Base-by-base conservation (phyloP, 1,284 basidiomycete genomes). In the Tranzscheliella williamsii region DNA sequence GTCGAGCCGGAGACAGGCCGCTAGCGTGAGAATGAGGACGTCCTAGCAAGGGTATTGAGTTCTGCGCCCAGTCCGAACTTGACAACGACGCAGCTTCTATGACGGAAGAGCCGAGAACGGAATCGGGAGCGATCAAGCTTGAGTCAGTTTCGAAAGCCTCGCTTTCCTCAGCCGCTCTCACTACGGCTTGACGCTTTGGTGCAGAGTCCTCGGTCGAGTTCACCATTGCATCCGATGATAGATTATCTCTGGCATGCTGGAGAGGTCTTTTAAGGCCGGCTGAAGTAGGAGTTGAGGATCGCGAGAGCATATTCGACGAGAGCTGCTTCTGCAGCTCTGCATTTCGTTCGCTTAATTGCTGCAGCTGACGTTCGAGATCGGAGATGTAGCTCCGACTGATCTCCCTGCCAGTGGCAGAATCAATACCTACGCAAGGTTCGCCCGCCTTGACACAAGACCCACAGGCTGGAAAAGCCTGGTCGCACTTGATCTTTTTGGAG, bases 401-500 rank as follows among this genome's bases (percentile, higher is more conserved):
- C 47, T 64, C 61, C 12, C 61, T 38, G 7, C 61, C 61, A 3
- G 61, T 64, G 18, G 61, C 61, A 16, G 61, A 58, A 35, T 64
- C 61, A 31, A 64, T 55, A 4, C 61, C 61, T 4, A 64, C 55
- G 24, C 61, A 64, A 12, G 47, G 51, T 38, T 64, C 61, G 21
- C 51, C 46, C 0, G 61, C 61, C 26, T 64, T 64, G 61, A 64
- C 55, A 24, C 61, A 64, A 5, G 61, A 58, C 29, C 61, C 61
- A 18, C 61, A 64, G 12, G 61, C 55, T 16, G 61, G 61, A 23
- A 64, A 64, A 15, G 50, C 61, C 24, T 58, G 61, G 32, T 64
- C 61, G 24, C 61, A 64, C 26, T 64, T 64, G 55, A 60, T 64
- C 51, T 64, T 64, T 24, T 64, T 64, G 34, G 61, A 58, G 3